Evolutionary conservation across 768 basidiomycete genomes (phyloP), one percentile per base, ranked within the genome.

Genomic region (Cyclocybe aegerita): DNA sequence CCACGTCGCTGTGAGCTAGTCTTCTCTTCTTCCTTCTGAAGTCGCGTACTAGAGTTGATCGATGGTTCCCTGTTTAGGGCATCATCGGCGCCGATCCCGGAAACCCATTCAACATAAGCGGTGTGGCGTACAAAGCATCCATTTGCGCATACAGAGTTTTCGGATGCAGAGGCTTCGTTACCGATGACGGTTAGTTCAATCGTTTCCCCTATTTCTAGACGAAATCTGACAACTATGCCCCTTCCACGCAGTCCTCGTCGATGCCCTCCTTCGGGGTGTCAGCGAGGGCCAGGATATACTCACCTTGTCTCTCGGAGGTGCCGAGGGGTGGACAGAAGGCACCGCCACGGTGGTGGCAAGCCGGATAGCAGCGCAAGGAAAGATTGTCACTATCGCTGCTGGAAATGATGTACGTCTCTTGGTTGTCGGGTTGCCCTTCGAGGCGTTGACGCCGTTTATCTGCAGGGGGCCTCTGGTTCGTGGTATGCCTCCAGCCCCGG

Each of bases 61-160:
- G 30, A 14, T 45, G 16, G 16, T 43, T 44, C 39, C 38, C 14
- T 3, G 29, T 31, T 6, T 42, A 60, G 59, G 86, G 83, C 17
- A 85, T 85, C 61, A 75, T 85, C 49, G 85, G 80, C 10, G 81
- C 81, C 9, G 67, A 81, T 52, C 77, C 79, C 3, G 74, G 66
- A 39, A 87, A 86, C 60, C 59, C 64, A 29, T 85, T 80, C 70
- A 81, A 81, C 65, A 80, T 86, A 56, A 81, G 78, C 33, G 88
- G 88, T 49, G 85, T 85, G 36, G 86, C 86, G 0, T 84, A 77
- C 50, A 70, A 75, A 1, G 79, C 85, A 0, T 74, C 74, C 3
- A 62, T 86, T 16, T 75, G 65, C 7, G 65, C 74, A 7, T 83
- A 82, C 68, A 63, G 83, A 43, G 71, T 86, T 7, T 86, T 85